phyloP scores from a whole-genome alignment of 2,329 filamentous ascomycete genomes.

The Ambrosiella cleistominuta region DNA sequence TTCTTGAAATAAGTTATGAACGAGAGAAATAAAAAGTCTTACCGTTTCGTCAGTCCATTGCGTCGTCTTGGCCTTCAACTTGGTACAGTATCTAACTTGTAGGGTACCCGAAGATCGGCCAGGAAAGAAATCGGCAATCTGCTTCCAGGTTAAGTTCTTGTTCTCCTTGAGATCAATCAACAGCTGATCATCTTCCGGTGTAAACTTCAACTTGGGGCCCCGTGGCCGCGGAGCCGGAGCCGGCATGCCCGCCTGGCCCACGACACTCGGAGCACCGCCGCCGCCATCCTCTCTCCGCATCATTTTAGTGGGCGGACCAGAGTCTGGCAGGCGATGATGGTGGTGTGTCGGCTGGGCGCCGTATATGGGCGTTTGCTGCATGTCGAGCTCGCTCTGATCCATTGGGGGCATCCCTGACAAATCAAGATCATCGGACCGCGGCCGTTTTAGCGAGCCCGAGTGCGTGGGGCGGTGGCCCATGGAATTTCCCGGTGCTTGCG shows the following conservation, averaged over 20 bases:
- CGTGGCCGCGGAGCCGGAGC: slow-evolving; percentile 61
- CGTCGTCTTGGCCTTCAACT: slow-evolving; percentile 82
- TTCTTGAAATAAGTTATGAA: background rate
- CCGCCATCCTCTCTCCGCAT: slow-evolving; percentile 36
- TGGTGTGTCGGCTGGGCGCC: slow-evolving; percentile 46
- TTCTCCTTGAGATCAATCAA: slow-evolving; percentile 86
- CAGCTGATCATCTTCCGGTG: slow-evolving; percentile 73
- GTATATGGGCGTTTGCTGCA: slow-evolving; percentile 33
- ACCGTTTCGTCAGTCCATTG: slow-evolving; percentile 91
- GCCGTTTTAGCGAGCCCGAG: slow-evolving; percentile 29
- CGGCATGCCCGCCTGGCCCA: slow-evolving; percentile 78
- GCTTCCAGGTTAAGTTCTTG: slow-evolving; percentile 90
- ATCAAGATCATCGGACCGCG: slow-evolving; percentile 41
- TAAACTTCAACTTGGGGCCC: slow-evolving; percentile 86
- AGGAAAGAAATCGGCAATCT: slow-evolving; percentile 92
- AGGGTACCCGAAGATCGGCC: slow-evolving; percentile 77
- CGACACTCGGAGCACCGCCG: slow-evolving; percentile 60
- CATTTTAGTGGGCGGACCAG: slow-evolving; percentile 51
- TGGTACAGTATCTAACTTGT: slow-evolving; percentile 88
- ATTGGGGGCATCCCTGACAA: slow-evolving; percentile 33
- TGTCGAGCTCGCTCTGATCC: slow-evolving; percentile 37
- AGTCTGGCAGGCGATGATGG: slow-evolving; percentile 64
- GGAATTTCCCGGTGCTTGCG: slow-evolving; percentile 16
- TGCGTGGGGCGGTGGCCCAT: slow-evolving; percentile 13
- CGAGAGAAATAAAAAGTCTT: slow-evolving; percentile 21